Evolutionary conservation across 2,329 filamentous ascomycete genomes (phyloP), one percentile per base, ranked within the genome.

Genomic region (Fusarium sororula): DNA sequence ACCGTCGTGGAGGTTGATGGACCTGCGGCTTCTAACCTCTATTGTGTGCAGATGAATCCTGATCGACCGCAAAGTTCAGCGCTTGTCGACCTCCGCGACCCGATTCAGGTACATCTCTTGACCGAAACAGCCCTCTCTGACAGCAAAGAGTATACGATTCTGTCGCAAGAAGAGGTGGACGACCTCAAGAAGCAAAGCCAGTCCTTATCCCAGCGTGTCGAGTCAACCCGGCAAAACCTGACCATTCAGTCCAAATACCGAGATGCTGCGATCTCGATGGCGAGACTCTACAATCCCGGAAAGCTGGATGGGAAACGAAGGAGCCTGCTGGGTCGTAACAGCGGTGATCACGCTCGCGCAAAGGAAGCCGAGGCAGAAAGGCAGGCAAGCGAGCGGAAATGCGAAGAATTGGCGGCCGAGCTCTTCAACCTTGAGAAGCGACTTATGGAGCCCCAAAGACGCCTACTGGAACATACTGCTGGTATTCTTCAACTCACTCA

Each of bases 41-140:
- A 28, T 30, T 22, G 11, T 32, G 26, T 37, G 32, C 73, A 90
- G 89, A 81, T 86, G 80, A 90, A 88, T 76, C 71, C 83, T 42
- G 82, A 84, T 37, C 85, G 86, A 58, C 85, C 86, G 17, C 88
- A 89, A 72, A 91, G 86, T 76, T 90, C 89, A 26, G 83, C 83
- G 8, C 84, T 88, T 17, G 86, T 91, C 74, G 89, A 92, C 77
- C 85, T 92, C 60, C 89, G 90, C 72, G 93, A 94, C 81, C 89
- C 87, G 68, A 93, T 99, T 50, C 93, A 95, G 77, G 91, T 98
- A 81, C 97, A 98, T 81, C 86, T 99, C 53, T 89, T 99, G 66
- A 95, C 96, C 70, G 96, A 98, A 85, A 98, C 94, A 26, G 96
- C 96, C 26, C 90, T 99, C 68, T 90, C 92, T 68, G 96, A 99